Conservation (phyloP, 495 filamentous ascomycete genomes). For the Parachaetomium inaequale region DNA sequence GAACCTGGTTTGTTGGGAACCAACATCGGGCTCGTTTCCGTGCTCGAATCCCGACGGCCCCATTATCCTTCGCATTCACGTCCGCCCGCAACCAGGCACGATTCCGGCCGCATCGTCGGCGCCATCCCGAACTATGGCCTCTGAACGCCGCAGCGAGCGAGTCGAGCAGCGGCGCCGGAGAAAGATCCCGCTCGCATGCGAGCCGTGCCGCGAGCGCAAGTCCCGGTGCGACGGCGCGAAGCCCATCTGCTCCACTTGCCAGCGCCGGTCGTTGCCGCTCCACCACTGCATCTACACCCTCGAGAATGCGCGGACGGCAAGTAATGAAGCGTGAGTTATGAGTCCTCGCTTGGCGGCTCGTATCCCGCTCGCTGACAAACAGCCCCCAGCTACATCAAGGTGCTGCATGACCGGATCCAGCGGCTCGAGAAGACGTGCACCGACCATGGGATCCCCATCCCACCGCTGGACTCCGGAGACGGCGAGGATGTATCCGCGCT, state of each 20-base stretch:
- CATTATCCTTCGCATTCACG: not conserved
- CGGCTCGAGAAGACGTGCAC: slow-evolving; percentile 38
- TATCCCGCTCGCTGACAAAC: slow-evolving; percentile 5
- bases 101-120: not conserved
- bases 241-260: slow-evolving; percentile 45
- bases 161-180: slow-evolving; percentile 14
- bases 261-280: slow-evolving; percentile 34
- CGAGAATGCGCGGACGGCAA: slow-evolving; percentile 35
- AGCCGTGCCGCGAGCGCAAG: slow-evolving; percentile 44
- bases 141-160: slow-evolving; percentile 12
- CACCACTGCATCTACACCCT: slow-evolving; percentile 42
- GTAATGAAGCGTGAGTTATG: slow-evolving; percentile 32
- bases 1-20: not conserved
- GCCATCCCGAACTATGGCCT: slow-evolving; percentile 5
- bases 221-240: slow-evolving; percentile 44
- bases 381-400: slow-evolving; percentile 30
- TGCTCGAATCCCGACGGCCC: not conserved
- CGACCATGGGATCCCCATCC: slow-evolving; percentile 33
- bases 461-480: slow-evolving; percentile 12
- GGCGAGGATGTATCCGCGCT: not conserved
- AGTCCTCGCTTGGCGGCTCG: not conserved
- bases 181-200: slow-evolving; percentile 34
- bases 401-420: slow-evolving; percentile 38
- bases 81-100: not conserved
- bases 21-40: too few relatives aligned